phyloP scores from a whole-genome alignment of 805 yeast genomes.

The Monosporozyma aquatica region DNA sequence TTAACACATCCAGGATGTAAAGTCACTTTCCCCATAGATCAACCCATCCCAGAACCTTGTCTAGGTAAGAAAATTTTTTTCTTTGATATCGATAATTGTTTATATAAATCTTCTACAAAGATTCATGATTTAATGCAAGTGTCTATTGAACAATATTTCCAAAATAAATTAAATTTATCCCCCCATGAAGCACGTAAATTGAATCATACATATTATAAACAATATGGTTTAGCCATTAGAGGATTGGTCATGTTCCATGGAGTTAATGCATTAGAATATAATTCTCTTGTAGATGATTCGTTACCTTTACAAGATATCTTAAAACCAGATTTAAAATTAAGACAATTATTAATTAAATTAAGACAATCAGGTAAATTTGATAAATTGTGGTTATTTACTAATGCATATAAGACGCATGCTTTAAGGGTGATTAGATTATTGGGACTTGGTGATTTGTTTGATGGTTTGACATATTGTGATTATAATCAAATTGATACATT shows the following conservation, averaged over 20 bases:
- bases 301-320: conserved; percentile 77
- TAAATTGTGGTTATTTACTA: conserved; percentile 85
- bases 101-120: conserved; percentile 63
- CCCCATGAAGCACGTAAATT: conserved; percentile 68
- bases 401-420: conserved; percentile 90
- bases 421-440: conserved; percentile 65
- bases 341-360: conserved; percentile 43
- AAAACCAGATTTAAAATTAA: conserved; percentile 46
- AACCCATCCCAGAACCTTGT: conserved; percentile 20
- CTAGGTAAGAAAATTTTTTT: conserved; percentile 43
- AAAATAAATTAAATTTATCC: conserved; percentile 46
- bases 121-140: conserved; percentile 85
- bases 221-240: conserved; percentile 88
- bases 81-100: conserved; percentile 91
- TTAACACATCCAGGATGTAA: conserved; percentile 31
- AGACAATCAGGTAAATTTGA: conserved; percentile 44
- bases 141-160: conserved; percentile 75
- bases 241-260: conserved; percentile 60
- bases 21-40: conserved; percentile 25
- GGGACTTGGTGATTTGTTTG: conserved; percentile 88
- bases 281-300: conserved; percentile 83
- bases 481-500: conserved; percentile 55
- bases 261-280: conserved; percentile 83
- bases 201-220: conserved; percentile 68
- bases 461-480: conserved; percentile 90